Base-by-base conservation (phyloP, 23 red algal species). In the Pyropia haitanensis region DNA sequence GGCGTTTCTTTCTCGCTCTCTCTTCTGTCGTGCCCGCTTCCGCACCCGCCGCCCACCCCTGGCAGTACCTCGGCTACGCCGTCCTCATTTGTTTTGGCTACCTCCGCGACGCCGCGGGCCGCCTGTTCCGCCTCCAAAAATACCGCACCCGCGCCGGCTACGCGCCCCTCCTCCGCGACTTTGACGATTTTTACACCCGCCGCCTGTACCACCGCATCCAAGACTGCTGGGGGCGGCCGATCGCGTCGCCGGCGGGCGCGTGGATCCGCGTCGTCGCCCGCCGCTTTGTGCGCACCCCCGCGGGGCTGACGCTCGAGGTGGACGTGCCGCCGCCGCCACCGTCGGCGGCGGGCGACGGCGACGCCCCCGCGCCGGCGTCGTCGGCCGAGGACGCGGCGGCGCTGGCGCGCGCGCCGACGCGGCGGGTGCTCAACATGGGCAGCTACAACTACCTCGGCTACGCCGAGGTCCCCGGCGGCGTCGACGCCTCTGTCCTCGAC, bases 401-500 rank as follows among this genome's bases (percentile, higher is more conserved):
- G 8, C 30, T 64, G 27, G 51, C 68, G 2, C 62, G 69, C 2
- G 70, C 65, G 32, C 79, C 70, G 18, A 84, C 59, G 25, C 64
- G 44, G 27, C 57, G 72, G 14, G 90, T 85, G 53, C 63, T 96
- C 22, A 98, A 98, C 48, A 58, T 98, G 44, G 85, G 86, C 15
- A 85, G 77, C 68, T 98, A 98, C 55, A 98, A 98, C 53, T 98
- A 98, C 56, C 78, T 98, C 29, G 94, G 94, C 5, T 98, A 91
- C 60, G 94, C 69, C 18, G 94, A 98, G 79, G 81, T 98, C 24
- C 94, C 94, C 24, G 94, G 94, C 46, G 94, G 94, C 15, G 81
- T 98, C 5, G 80, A 90, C 60, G 18, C 24, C 10, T 67, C 73
- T 20, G 87, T 91, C 49, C 67, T 71, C 0, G 64, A 91, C 31